These are phyloP conservation scores for Cornus controversa DNA, from an alignment of 148 eudicot species.

Conservation along the genomic window DNA sequence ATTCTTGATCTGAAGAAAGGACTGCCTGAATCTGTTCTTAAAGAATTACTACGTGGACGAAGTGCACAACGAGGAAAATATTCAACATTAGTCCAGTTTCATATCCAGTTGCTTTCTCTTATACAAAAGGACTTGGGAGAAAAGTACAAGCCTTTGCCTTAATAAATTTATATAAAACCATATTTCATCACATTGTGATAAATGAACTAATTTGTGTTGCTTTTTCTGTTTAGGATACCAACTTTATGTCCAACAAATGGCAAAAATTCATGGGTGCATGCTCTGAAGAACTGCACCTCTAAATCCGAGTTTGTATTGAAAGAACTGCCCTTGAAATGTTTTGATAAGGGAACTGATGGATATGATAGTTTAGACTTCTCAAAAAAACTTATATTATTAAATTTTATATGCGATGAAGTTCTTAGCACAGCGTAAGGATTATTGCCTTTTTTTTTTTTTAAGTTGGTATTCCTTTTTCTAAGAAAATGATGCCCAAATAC, in stretches of 20 bases:
- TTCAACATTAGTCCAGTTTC: slow-evolving; percentile 57
- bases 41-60: slow-evolving; percentile 59
- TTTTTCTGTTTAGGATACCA: slow-evolving; percentile 30
- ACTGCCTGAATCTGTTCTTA: slow-evolving; percentile 56
- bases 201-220: background rate
- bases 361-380: slow-evolving; percentile 64
- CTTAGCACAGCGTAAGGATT: slow-evolving; percentile 69
- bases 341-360: slow-evolving; percentile 46
- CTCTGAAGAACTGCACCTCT: slow-evolving; percentile 43
- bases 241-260: slow-evolving; percentile 34
- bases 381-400: slow-evolving; percentile 63
- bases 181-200: background rate
- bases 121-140: slow-evolving; percentile 45
- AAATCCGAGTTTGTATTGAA: slow-evolving; percentile 38
- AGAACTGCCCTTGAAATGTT: slow-evolving; percentile 40
- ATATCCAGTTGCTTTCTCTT: slow-evolving; percentile 54
- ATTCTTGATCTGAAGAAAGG: slow-evolving; percentile 65
- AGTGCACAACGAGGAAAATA: slow-evolving; percentile 47
- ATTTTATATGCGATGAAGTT: slow-evolving; percentile 76
- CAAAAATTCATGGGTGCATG: slow-evolving; percentile 49
- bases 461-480: background rate
- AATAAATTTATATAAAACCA: background rate
- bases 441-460: background rate
- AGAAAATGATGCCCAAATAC: background rate
- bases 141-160: slow-evolving; percentile 29